A percentile compares a stretch with the other conserved stretches of the same genome.
Evolutionary conservation across 441 rosid genomes (phyloP).

Genomic region (Eutrema salsugineum): DNA sequence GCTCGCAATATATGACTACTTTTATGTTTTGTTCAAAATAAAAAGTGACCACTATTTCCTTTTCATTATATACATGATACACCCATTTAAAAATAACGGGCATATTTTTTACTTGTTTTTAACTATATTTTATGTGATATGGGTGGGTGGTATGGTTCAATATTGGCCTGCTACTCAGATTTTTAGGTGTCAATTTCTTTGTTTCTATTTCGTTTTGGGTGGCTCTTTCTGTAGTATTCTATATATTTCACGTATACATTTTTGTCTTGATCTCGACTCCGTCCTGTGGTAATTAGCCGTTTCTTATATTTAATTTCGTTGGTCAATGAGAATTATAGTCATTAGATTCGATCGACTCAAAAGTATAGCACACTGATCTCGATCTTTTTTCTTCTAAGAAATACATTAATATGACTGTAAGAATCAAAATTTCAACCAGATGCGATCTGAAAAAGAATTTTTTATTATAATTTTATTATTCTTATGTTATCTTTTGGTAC

Average conservation of each 20-base stretch:
- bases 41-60: neutral
- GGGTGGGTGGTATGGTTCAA: conserved; percentile 9
- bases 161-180: neutral
- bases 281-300: neutral
- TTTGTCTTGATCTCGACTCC: conserved; percentile 21
- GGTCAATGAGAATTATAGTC: conserved; percentile 11
- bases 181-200: conserved; percentile 3
- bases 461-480: neutral
- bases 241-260: neutral
- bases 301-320: conserved; percentile 1
- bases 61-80: neutral
- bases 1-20: conserved; percentile 29
- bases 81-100: neutral
- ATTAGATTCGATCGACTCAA: neutral
- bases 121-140: neutral
- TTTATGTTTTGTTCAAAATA: neutral
- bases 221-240: neutral
- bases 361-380: neutral
- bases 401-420: neutral
- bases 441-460: conserved; percentile 1
- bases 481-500: neutral
- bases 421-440: neutral
- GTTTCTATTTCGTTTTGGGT: neutral
- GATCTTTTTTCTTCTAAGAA: neutral
- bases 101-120: neutral